Conservation (phyloP, 2,329 filamentous ascomycete species). For the Aspergillus neoniger region DNA sequence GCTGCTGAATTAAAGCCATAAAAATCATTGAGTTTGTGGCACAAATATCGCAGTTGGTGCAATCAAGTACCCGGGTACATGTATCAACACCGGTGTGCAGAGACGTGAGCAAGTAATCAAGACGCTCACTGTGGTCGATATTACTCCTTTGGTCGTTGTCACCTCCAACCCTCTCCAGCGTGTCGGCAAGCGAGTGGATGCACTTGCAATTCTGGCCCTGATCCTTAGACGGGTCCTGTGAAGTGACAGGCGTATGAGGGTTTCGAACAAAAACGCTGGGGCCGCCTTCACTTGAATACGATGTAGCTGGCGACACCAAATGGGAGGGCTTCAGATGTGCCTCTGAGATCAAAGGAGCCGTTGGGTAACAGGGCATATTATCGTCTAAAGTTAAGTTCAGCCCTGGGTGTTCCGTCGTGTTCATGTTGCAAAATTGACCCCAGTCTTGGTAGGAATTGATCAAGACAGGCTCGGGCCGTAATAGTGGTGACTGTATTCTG, state of each 20-base stretch:
- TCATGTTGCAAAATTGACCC: not conserved
- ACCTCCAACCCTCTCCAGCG: not conserved
- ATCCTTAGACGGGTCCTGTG: not conserved
- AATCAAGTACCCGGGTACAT: not conserved
- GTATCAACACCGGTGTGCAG: conserved; percentile 1
- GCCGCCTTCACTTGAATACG: not conserved
- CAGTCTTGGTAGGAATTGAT: not conserved
- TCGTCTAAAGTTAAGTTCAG: not conserved
- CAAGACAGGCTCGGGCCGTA: not conserved
- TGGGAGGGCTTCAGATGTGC: not conserved
- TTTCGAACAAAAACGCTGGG: not conserved
- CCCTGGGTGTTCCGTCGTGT: not conserved
- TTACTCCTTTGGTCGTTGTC: not conserved
- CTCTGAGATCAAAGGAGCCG: not conserved
- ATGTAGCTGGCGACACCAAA: not conserved
- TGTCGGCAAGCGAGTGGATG: conserved; percentile 1
- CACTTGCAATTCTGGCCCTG: not conserved
- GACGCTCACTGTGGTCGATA: not conserved
- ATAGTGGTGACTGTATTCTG: not conserved
- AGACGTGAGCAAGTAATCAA: not conserved
- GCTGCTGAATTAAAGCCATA: not conserved
- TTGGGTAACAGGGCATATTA: not conserved
- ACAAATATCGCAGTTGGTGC: not conserved
- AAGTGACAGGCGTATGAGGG: not conserved
- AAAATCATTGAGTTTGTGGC: conserved; percentile 1